Conservation (phyloP, 352 stramenopile species). For the Stephanocyclus meneghinianus region DNA sequence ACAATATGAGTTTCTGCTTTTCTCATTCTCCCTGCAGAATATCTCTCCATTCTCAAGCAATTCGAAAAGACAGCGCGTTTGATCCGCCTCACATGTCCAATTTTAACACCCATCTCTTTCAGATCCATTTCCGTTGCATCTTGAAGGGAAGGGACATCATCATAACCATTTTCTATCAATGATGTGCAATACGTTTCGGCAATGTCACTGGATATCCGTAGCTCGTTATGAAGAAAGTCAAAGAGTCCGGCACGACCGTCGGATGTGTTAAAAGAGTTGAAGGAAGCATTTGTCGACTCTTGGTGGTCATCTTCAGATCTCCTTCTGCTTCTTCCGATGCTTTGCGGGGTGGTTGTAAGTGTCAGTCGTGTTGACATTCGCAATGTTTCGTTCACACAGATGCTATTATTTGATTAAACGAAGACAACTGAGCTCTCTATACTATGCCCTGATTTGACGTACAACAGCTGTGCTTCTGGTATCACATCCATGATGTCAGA, state of each 20-base stretch:
- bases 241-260: conserved; percentile 28
- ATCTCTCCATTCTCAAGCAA: conserved; percentile 39
- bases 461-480: no score
- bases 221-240: conserved; percentile 46
- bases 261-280: conserved; percentile 20
- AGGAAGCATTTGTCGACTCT: background rate
- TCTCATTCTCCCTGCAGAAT: conserved; percentile 11
- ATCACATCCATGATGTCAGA: no score
- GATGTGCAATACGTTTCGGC: conserved; percentile 40
- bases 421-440: background rate
- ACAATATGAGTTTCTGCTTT: conserved; percentile 3
- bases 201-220: conserved; percentile 50
- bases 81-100: conserved; percentile 58
- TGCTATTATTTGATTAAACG: background rate
- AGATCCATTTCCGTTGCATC: conserved; percentile 60
- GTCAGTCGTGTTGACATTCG: conserved; percentile 12
- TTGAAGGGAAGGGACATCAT: conserved; percentile 54
- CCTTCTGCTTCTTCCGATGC: background rate
- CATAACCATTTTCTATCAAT: conserved; percentile 56
- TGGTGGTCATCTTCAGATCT: conserved; percentile 3
- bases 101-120: conserved; percentile 55
- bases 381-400: background rate
- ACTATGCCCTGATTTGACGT: no score
- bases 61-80: conserved; percentile 49
- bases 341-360: conserved; percentile 2